phyloP scores from a whole-genome alignment of 1,284 basidiomycete genomes.

The Spongiforma sp. region DNA sequence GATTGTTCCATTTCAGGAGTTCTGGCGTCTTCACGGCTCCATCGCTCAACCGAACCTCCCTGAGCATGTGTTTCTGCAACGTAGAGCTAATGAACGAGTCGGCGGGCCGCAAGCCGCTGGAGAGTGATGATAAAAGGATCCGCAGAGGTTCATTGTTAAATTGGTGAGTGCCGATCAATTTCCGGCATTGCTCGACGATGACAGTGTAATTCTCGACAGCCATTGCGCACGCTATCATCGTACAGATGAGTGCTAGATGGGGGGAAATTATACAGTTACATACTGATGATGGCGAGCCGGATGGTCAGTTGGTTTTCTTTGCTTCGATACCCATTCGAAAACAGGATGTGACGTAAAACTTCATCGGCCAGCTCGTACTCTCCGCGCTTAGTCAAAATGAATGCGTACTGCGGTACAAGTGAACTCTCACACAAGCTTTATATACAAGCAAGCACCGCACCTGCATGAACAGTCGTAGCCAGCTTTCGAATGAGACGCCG shows the following conservation, averaged over 20 bases:
- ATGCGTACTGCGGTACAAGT: conserved; percentile 69
- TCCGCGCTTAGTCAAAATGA: conserved; percentile 72
- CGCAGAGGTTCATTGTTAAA: conserved; percentile 86
- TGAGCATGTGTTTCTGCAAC: conserved; percentile 80
- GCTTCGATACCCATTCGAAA: conserved; percentile 79
- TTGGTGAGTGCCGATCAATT: conserved; percentile 70
- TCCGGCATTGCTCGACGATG: conserved; percentile 76
- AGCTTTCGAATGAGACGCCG: conserved; percentile 84
- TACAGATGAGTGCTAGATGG: background rate
- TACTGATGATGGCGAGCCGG: conserved; percentile 75
- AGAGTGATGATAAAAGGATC: conserved; percentile 72
- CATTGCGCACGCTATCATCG: conserved; percentile 69
- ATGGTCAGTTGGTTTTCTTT: conserved; percentile 71
- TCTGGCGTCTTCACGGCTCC: conserved; percentile 65
- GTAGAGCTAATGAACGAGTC: conserved; percentile 78
- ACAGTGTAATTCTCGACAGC: conserved; percentile 57
- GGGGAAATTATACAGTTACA: conserved; percentile 25
- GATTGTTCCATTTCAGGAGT: conserved; percentile 59
- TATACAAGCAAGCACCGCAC: conserved; percentile 46
- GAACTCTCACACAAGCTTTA: background rate
- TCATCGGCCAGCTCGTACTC: conserved; percentile 78
- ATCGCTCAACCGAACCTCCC: conserved; percentile 75
- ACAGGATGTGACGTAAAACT: conserved; percentile 77
- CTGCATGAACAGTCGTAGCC: conserved; percentile 87
- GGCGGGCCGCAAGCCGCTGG: conserved; percentile 68